Evolutionary conservation across 768 basidiomycete genomes (phyloP), one percentile per base, ranked within the genome.

Genomic region (Rossbeevera mucosa): DNA sequence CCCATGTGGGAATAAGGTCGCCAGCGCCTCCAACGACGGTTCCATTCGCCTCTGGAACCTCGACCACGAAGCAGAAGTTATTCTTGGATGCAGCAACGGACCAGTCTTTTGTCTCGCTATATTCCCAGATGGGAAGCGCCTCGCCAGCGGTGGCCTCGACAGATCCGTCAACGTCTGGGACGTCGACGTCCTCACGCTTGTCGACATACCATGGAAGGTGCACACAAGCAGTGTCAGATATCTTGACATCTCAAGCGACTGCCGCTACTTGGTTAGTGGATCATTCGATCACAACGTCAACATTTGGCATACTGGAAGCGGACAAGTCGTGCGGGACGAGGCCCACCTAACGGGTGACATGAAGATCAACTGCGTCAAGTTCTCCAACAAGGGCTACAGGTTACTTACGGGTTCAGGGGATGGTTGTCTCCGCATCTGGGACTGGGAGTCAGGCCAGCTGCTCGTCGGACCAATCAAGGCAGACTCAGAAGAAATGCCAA

Each of bases 251-350:
- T 65, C 64, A 41, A 58, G 51, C 21, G 65, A 67, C 62, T 56
- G 63, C 38, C 63, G 60, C 49, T 65, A 65, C 65, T 18, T 65
- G 30, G 57, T 48, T 5, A 66, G 66, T 30, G 64, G 64, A 55
- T 66, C 66, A 44, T 65, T 67, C 52, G 64, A 66, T 66, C 63
- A 65, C 60, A 66, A 57, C 18, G 43, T 68, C 29, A 68, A 63
- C 59, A 11, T 66, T 42, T 66, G 66, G 66, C 57, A 68, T 55
- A 62, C 65, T 50, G 50, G 55, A 61, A 66, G 46, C 28, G 64
- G 66, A 48, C 48, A 43, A 44, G 36, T 64, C 50, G 57, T 65
- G 48, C 59, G 56, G 54, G 53, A 65, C 46, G 52, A 65, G 50
- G 36, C 54, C 36, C 50, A 36, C 55, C 60, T 65, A 24, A 56